These are phyloP conservation scores for Linaria vulgaris DNA, from an alignment of 257 asterid genomes.

Conservation along the genomic window DNA sequence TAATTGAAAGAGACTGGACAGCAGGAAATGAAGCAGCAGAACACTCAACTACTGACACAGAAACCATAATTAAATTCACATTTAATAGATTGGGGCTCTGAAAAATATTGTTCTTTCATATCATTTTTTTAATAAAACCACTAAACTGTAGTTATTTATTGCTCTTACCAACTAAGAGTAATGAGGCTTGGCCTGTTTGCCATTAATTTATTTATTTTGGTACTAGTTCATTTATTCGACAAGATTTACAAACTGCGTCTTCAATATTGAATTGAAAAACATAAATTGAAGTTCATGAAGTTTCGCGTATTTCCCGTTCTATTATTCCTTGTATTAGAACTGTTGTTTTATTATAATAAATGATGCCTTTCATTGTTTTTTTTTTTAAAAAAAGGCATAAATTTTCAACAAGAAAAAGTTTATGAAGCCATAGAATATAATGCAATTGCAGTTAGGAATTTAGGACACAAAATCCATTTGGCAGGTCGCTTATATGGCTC, in stretches of 20 bases:
- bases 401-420: too few relatives aligned
- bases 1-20: slow-evolving; percentile 27
- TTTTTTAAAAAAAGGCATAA: too few relatives aligned
- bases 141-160: slow-evolving; percentile 20
- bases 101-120: neutral
- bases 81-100: slow-evolving; percentile 10
- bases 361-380: too few relatives aligned
- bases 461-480: too few relatives aligned
- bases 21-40: slow-evolving; percentile 19
- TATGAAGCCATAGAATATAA: slow-evolving; percentile 23
- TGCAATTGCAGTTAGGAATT: slow-evolving; percentile 19
- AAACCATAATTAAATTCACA: slow-evolving; percentile 6
- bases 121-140: neutral
- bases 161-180: slow-evolving; percentile 32
- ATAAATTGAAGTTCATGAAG: neutral
- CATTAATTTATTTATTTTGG: too few relatives aligned
- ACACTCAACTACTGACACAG: slow-evolving; percentile 27
- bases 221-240: slow-evolving; percentile 21
- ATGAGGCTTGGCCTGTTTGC: slow-evolving; percentile 27
- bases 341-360: too few relatives aligned
- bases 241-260: slow-evolving; percentile 29
- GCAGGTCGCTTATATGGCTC: too few relatives aligned
- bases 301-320: too few relatives aligned
- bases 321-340: too few relatives aligned
- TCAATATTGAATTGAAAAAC: slow-evolving; percentile 15